Base-by-base conservation (phyloP, 768 basidiomycete species). In the Phlegmacium glaucopus region DNA sequence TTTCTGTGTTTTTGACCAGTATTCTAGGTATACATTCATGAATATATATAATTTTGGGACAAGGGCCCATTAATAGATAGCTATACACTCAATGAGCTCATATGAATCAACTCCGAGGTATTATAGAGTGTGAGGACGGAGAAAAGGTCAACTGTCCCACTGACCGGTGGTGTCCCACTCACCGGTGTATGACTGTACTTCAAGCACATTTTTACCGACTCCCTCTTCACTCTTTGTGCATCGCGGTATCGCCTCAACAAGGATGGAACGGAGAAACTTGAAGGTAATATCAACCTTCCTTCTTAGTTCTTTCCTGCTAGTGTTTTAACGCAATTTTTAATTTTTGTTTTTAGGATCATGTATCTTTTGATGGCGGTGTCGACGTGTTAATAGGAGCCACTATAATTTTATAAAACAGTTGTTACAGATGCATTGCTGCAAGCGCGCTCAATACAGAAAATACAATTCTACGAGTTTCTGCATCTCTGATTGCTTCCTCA, bases 201-300 rank as follows among this genome's bases (percentile, higher is more conserved):
- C 71, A 71, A 44, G 52, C 51, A 16, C 59, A 67, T 27, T 57
- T 77, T 7, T n/a, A 39, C 50, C 9, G 46, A 53, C 9, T 67
- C 68, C 5, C 65, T 72, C 22, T 76, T 67, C 28, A 48, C 46
- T 0, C 54, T 62, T 8, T 75, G 71, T 50, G 47, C 53, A 16
- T 74, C 74, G 10, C 77, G 72, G 72, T 71, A 74, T 51, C 68
- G 69, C 2, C 58, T 56, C 1, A 63, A 61, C 7, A 61, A 66
- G 6, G 61, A 44, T 6, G 74, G 74, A 4, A n/a, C n/a, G n/a
- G n/a, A n/a, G n/a, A n/a, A n/a, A n/a, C n/a, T n/a, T n/a, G n/a
- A 74, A 69, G 48, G 53, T 67, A 6, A 65, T 61, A 26, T 62
- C 55, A 39, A 63, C 69, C 6, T 77, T 76, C 48, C 76, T 72